These are phyloP conservation scores for Cyberlindnera galapagoensis DNA, from an alignment of 805 yeast species.

Conservation along the genomic window DNA sequence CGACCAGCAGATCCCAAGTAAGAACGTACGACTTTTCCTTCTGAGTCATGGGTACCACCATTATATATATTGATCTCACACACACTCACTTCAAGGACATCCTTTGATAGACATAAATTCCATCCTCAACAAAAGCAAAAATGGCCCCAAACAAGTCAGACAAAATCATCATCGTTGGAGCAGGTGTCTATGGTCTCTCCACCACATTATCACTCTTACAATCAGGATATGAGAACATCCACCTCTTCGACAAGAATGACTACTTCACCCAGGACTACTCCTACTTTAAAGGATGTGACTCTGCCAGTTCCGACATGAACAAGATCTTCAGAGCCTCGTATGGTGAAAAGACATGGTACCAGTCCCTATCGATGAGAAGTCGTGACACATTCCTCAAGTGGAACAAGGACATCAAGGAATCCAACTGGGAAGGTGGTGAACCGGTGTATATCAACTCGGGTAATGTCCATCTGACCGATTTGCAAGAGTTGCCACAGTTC, in stretches of 20 bases:
- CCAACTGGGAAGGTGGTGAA: constrained; percentile 20
- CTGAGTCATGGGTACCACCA: no score
- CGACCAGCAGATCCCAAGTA: no score
- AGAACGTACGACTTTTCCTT: no score
- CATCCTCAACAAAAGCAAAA: no score
- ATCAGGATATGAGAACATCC: constrained; percentile 30
- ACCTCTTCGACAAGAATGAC: constrained; percentile 32
- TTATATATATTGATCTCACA: no score
- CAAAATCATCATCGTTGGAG: constrained; percentile 40
- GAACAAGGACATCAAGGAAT: constrained; percentile 22
- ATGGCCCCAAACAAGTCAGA: constrained; percentile 5
- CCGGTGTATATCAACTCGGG: constrained; percentile 23
- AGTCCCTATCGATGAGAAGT: constrained; percentile 18
- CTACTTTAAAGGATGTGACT: constrained; percentile 32
- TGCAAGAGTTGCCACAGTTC: constrained; percentile 17
- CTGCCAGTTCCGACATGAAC: constrained; percentile 35
- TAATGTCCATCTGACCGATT: constrained; percentile 21
- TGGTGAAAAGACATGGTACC: constrained; percentile 31
- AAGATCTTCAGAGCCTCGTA: constrained; percentile 34
- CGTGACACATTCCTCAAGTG: constrained; percentile 18
- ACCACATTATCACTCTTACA: constrained; percentile 37
- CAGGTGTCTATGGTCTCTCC: constrained; percentile 50
- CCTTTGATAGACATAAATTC: no score
- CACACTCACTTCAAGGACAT: background rate
- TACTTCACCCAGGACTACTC: constrained; percentile 24